Base-by-base conservation (phyloP, 331 rosid genomes). In the Saraca asoca region DNA sequence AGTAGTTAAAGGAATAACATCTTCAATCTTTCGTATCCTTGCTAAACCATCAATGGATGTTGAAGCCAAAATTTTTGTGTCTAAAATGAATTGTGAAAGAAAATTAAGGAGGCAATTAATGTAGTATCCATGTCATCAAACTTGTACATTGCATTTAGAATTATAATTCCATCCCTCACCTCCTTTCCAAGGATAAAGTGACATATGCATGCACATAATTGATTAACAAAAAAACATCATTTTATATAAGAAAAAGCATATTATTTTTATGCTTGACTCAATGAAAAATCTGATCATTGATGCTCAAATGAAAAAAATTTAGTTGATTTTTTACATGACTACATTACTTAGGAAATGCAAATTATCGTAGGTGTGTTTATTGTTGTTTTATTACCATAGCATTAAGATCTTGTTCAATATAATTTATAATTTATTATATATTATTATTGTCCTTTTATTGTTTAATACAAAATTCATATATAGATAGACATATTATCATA, bases 11-110 rank as follows among this genome's bases (percentile, higher is more conserved):
- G 86, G 96, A 82, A 76, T 85, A 67, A 97, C 96, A 81, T 90
- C 98, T 62, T 84, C 88, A 9, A 81, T 48, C 64, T 90, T 90
- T 96, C 98, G 90, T 54, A 93, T 75, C 75, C 90, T 84, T 33
- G 97, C 98, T 35, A 90, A 70, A 66, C 98, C 98, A 73, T 93
- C 98, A 14, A 80, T 85, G 60, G 91, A 93, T 35, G 95, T 90
- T 49, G 98, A 87, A 77, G 87, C 97, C 60, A 93, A 83, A 78
- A 82, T 87, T 74, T 90, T 95, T 6, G 96, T 81, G 69, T 90
- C 98, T 45, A 93, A 81, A 78, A 97, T 93, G 72, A 72, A 83
- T 46, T 31, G 59, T 53, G 58, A 70, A 58, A 58, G 31, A 77
- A 53, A 67, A 59, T 54, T 59, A 68, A 72, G 58, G 20, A 39